Percentiles rank a stretch among this genome's conserved stretches.
phyloP scores from a whole-genome alignment of 805 yeast species.

The Blastobotrys chiropterorum region DNA sequence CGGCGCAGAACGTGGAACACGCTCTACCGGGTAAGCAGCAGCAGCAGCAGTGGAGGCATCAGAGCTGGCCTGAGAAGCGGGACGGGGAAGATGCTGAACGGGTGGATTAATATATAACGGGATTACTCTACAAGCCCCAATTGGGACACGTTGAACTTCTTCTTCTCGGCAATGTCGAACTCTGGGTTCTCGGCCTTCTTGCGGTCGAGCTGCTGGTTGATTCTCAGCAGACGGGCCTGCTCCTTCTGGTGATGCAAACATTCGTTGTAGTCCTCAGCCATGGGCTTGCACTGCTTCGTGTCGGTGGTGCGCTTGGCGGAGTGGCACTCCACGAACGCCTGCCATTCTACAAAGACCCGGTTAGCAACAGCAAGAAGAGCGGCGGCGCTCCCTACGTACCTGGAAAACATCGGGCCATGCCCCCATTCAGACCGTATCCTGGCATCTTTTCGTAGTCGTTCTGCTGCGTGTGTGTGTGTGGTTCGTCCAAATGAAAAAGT shows the following conservation, averaged over 20 bases:
- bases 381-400: conserved; percentile 1
- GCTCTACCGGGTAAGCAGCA: too few species aligned
- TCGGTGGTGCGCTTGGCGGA: conserved; percentile 35
- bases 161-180: conserved; percentile 21
- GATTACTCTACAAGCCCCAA: conserved; percentile 20
- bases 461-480: conserved; percentile 2
- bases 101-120: not conserved
- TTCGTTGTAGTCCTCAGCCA: conserved; percentile 43
- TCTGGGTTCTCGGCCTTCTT: conserved; percentile 18
- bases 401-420: conserved; percentile 15
- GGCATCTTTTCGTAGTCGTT: conserved; percentile 20
- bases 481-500: not conserved
- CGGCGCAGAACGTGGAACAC: too few species aligned
- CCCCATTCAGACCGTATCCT: conserved; percentile 31
- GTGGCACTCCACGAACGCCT: conserved; percentile 42
- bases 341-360: conserved; percentile 33
- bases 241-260: conserved; percentile 46
- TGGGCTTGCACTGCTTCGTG: conserved; percentile 35
- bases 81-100: not conserved
- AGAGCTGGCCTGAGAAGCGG: too few species aligned
- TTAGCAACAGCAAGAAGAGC: conserved; percentile 4
- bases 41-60: too few species aligned
- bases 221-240: conserved; percentile 26
- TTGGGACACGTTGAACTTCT: conserved; percentile 22
- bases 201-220: conserved; percentile 25